Base-by-base conservation (phyloP, 768 basidiomycete species). In the Flagelloscypha sp. region DNA sequence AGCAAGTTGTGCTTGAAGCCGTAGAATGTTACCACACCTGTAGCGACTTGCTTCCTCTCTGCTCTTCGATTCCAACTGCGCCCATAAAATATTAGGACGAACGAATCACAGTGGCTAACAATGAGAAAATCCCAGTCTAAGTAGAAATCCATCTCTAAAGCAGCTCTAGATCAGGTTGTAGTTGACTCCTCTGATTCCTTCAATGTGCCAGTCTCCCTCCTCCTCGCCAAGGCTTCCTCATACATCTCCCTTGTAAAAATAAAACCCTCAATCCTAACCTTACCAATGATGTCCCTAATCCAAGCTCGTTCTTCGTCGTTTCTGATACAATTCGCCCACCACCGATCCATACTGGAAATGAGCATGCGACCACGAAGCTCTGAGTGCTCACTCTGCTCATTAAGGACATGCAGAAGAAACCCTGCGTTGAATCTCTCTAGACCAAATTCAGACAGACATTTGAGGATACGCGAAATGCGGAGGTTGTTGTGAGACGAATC, bases 271-370 rank as follows among this genome's bases (percentile, higher is more conserved):
- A 47, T 41, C 34, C 82, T 69, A 25, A 74, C 78, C 34, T 62
- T 66, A 33, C 44, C 38, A 21, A 84, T 72, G 35, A 68, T 42
- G n/a, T 48, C 54, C 20, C 63, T 58, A 24, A 84, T 63, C 68
- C 71, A 77, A 17, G 55, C 49, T 43, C 81, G 62, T 42, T 81
- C 77, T 40, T 62, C 56, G n/a, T 68, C 64, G 43, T 78, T 65
- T 41, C 83, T 63, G 33, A 83, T 57, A 49, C 82, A 85, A 47
- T 80, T 80, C 13, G 74, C 73, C 83, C 83, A 84, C 77, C 79
- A 86, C 38, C 65, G 60, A 42, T 83, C 83, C 80, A 84, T 84
- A 51, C 83, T 84, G 43, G 57, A 55, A 32, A 55, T 51, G 32
- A 84, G 58, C 8, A 56, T 55, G 7, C 48, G 45, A n/a, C 68